phyloP scores from a whole-genome alignment of 306 rosid species.

The Glycine soja region DNA sequence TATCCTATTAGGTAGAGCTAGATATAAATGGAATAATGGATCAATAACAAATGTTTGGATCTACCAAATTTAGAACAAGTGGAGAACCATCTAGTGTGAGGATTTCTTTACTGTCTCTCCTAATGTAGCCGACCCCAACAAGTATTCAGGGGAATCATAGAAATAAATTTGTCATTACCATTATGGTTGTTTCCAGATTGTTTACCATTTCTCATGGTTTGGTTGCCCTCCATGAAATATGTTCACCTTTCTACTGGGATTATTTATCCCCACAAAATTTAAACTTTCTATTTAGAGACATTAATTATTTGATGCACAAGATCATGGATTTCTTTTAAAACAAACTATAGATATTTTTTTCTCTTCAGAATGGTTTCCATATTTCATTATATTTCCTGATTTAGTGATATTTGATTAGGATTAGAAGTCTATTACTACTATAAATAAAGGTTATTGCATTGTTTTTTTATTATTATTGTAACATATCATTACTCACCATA shows the following conservation, averaged over 20 bases:
- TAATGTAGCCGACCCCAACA: background rate
- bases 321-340: background rate
- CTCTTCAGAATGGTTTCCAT: too few species aligned
- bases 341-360: background rate
- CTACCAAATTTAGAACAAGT: background rate
- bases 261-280: background rate
- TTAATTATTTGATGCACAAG: background rate
- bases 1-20: background rate
- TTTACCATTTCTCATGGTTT: background rate
- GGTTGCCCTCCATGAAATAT: background rate
- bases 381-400: too few species aligned
- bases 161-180: conserved; percentile 4
- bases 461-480: too few species aligned
- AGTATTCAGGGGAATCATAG: background rate
- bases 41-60: background rate
- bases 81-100: conserved; percentile 13
- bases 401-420: background rate
- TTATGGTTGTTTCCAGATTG: background rate
- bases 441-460: background rate
- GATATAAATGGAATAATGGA: background rate
- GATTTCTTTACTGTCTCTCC: background rate
- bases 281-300: background rate
- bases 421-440: background rate
- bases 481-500: background rate
- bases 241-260: background rate